Base-by-base conservation (phyloP, 228 moss, liverwort and hornwort species). In the Sphagnum fallax region DNA sequence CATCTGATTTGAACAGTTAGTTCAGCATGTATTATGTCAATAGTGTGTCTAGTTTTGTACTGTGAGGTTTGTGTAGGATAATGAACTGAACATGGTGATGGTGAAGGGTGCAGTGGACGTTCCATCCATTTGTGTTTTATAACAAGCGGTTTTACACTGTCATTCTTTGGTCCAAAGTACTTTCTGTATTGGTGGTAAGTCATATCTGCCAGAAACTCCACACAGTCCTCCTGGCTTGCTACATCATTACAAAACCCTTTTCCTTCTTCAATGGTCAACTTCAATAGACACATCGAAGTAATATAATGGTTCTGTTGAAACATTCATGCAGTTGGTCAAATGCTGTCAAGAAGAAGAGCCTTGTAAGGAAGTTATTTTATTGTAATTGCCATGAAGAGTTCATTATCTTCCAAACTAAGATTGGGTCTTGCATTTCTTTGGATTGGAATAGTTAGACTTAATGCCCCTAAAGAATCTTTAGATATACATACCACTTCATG, bases 131-230 rank as follows among this genome's bases (percentile, higher is more conserved):
- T 61, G 87, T 98, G 53, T 66, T 93, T 51, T 85, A 90, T 69
- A 91, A 84, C 70, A 98, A 93, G 88, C 88, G 97, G 8, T 93
- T 98, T 69, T 98, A 98, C 78, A 89, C 93, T 8, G 93, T 90
- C 52, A 77, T 77, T 60, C 78, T 98, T 48, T 98, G 97, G 97
- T 82, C 83, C 79, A 87, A 91, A 71, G 88, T 91, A 15, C 69
- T 93, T 16, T 71, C 83, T 53, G 88, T 90, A 71, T 68, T 98
- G 55, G 93, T 98, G 79, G 88, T 88, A 77, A 78, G 81, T 63
- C 47, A 6, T 32, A 50, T 52, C 4, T 57, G 51, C 47, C 16
- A 52, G 13, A 62, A 49, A 14, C 64, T 10, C 1, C 32, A 32
- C 32, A 32, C 32, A 32, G 32, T 32, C 32, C 32, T 32, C 16